Base-by-base conservation (phyloP, 768 basidiomycete species). In the Suillus clintonianus region DNA sequence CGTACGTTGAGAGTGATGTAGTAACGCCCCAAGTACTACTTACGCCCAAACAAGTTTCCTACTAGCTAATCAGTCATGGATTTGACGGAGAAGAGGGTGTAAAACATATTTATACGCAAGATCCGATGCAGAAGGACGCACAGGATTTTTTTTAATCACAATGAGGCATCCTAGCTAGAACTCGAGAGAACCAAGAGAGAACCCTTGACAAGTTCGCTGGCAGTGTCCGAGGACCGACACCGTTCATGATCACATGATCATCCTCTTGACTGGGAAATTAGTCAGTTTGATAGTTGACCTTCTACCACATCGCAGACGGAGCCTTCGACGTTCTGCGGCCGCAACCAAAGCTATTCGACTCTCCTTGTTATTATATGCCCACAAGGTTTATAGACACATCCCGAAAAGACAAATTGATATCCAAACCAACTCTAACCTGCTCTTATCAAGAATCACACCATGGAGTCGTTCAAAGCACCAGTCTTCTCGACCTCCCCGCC, bases 91-190 rank as follows among this genome's bases (percentile, higher is more conserved):
- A 2, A 27, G 27, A 27, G 27, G 27, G 27, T 27, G 27, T 4
- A 27, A 27, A 27, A 27, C 4, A 27, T 27, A n/a, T n/a, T n/a
- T n/a, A n/a, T n/a, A n/a, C n/a, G n/a, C n/a, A 98, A 73, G 87
- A 97, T 73, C 80, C 91, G 47, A 87, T 99, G n/a, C 74, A 76
- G 14, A 76, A 86, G 62, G 91, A 97, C 68, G 82, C 85, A 15
- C 76, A 82, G 65, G 73, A 77, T 51, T 79, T 90, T 65, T 71
- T 95, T 27, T 2, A 4, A 10, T 80, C 69, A 45, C 73, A 74
- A 64, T 73, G 71, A 80, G 95, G 89, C 11, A 87, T 81, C 74
- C 78, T 97, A 42, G n/a, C n/a, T n/a, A n/a, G n/a, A n/a, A n/a
- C n/a, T n/a, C n/a, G n/a, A n/a, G n/a, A n/a, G n/a, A n/a, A n/a